phyloP scores from a whole-genome alignment of 2,329 filamentous ascomycete species.

The Colletotrichum nymphaeae region DNA sequence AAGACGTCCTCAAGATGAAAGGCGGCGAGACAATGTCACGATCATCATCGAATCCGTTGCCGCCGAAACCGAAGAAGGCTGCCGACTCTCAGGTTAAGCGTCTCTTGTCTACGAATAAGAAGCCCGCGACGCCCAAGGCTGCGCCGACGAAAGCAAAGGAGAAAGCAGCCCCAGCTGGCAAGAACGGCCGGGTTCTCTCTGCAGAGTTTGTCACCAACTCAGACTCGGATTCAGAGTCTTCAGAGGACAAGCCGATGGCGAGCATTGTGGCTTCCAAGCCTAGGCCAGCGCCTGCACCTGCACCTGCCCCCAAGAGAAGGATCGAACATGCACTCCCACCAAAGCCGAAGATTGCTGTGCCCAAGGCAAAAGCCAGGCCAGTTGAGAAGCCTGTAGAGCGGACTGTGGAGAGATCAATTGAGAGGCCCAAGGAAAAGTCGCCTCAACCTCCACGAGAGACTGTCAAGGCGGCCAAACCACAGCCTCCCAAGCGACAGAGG shows the following conservation, averaged over 20 bases:
- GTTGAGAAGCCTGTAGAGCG: slow-evolving; percentile 39
- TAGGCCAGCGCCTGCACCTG: slow-evolving; percentile 39
- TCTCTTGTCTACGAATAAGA: slow-evolving; percentile 53
- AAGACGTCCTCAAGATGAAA: slow-evolving; percentile 48
- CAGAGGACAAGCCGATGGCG: slow-evolving; percentile 59
- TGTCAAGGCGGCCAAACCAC: slow-evolving; percentile 44
- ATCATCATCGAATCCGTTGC: slow-evolving; percentile 62
- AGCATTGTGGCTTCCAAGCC: slow-evolving; percentile 47
- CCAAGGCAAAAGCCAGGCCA: slow-evolving; percentile 48
- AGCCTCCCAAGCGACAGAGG: slow-evolving; percentile 61
- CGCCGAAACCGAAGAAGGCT: slow-evolving; percentile 67
- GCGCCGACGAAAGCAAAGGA: slow-evolving; percentile 57
- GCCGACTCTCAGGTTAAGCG: slow-evolving; percentile 68
- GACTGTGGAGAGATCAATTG: slow-evolving; percentile 27
- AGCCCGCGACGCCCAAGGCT: slow-evolving; percentile 44
- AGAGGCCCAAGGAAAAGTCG: slow-evolving; percentile 42
- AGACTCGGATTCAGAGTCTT: slow-evolving; percentile 67
- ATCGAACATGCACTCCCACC: slow-evolving; percentile 38
- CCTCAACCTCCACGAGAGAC: slow-evolving; percentile 42
- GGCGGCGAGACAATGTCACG: slow-evolving; percentile 59
- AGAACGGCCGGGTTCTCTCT: slow-evolving; percentile 61
- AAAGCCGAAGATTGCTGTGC: slow-evolving; percentile 44
- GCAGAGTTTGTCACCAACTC: slow-evolving; percentile 68
- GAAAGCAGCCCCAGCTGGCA: slow-evolving; percentile 48
- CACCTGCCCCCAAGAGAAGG: slow-evolving; percentile 42